Conservation (phyloP, 495 filamentous ascomycete species). For the Annulohypoxylon nitens region DNA sequence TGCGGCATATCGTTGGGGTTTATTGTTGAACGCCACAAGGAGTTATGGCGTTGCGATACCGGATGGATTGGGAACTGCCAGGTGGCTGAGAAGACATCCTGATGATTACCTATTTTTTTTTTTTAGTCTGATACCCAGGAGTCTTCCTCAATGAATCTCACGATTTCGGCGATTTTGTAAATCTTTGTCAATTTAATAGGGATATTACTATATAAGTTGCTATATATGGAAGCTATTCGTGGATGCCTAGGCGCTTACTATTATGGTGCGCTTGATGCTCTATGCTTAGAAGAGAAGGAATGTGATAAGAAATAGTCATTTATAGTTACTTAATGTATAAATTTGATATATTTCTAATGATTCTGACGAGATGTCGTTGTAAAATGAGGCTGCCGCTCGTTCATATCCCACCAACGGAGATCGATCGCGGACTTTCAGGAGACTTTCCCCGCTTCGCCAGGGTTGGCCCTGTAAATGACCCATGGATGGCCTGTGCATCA, state of each 20-base stretch:
- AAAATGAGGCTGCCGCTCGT: not conserved
- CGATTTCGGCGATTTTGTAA: not conserved
- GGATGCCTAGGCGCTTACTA: no score
- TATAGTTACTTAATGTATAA: no score
- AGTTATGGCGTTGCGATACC: not conserved
- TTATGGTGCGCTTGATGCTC: no score
- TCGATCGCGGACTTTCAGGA: not conserved
- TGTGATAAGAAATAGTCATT: no score
- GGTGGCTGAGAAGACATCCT: not conserved
- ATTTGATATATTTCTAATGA: not conserved
- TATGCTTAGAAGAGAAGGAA: no score
- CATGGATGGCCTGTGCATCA: not conserved
- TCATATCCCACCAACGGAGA: not conserved
- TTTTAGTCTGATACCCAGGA: not conserved
- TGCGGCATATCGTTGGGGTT: not conserved
- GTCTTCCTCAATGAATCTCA: not conserved
- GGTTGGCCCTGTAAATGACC: not conserved
- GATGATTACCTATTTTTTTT: not conserved
- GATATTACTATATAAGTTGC: not conserved
- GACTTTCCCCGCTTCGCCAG: not conserved
- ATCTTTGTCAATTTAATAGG: not conserved
- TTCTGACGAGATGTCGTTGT: not conserved
- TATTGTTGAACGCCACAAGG: not conserved
- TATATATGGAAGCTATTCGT: no score
- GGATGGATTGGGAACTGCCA: not conserved